Conservation (phyloP, 331 rosid species). For the Quercus phellos region DNA sequence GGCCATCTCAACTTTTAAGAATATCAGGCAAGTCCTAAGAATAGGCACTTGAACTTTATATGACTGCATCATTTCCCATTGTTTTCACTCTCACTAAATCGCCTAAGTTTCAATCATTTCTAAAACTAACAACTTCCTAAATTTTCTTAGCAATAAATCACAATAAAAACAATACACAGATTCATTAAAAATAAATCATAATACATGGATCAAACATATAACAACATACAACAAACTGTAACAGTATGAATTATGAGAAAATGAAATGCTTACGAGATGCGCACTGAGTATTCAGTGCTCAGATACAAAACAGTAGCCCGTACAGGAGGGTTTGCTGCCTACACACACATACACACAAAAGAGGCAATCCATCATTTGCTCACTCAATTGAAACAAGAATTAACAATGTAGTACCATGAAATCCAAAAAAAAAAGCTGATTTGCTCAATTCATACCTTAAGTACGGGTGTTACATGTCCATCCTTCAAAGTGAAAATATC, state of each 20-base stretch:
- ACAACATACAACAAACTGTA: not conserved
- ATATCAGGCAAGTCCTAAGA: not conserved
- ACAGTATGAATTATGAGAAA: not conserved
- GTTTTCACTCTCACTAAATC: not conserved
- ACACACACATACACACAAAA: conserved; percentile 8
- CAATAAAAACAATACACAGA: too few relatives aligned
- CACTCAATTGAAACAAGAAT: conserved; percentile 13
- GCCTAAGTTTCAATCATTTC: not conserved
- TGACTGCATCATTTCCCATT: not conserved
- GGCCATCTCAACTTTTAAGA: not conserved
- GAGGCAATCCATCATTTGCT: conserved; percentile 23
- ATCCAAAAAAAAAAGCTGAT: not conserved
- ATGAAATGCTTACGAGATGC: conserved; percentile 53
- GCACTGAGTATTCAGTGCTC: conserved; percentile 65
- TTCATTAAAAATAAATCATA: too few relatives aligned
- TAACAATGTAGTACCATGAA: not conserved
- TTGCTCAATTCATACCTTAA: conserved; percentile 45
- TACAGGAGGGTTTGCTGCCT: conserved; percentile 93
- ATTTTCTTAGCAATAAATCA: not conserved
- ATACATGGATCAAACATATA: not conserved
- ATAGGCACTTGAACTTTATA: not conserved
- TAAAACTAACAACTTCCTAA: not conserved
- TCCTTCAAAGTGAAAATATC: conserved; percentile 69
- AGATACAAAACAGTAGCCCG: conserved; percentile 83
- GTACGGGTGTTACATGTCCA: conserved; percentile 70